phyloP scores from a whole-genome alignment of 495 filamentous ascomycete species.

The Aspergillus hancockii region DNA sequence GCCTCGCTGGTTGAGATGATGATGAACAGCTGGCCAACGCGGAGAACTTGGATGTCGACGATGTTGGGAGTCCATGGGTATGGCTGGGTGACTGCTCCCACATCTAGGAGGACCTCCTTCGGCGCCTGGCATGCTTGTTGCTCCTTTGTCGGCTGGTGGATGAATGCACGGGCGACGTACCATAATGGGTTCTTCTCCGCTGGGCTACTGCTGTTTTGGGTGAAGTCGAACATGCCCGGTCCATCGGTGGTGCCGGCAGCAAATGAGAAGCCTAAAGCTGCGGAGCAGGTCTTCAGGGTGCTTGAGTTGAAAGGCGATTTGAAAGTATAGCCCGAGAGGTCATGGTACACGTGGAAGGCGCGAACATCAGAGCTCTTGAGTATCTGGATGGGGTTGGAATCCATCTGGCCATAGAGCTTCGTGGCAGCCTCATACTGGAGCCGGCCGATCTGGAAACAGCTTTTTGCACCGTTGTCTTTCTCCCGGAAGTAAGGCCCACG shows the following conservation, averaged over 20 bases:
- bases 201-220: conserved; percentile 76
- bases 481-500: conserved; percentile 78
- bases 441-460: conserved; percentile 73
- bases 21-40: conserved; percentile 85
- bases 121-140: conserved; percentile 78
- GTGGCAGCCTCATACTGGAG: conserved; percentile 66
- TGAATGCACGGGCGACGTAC: conserved; percentile 68
- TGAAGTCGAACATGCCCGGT: conserved; percentile 92
- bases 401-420: conserved; percentile 58
- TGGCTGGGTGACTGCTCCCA: conserved; percentile 75
- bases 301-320: conserved; percentile 71
- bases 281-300: conserved; percentile 73
- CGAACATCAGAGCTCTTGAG: conserved; percentile 61
- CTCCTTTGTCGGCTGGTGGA: conserved; percentile 70
- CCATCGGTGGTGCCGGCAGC: conserved; percentile 94
- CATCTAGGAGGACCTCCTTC: conserved; percentile 88
- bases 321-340: conserved; percentile 76
- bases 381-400: conserved; percentile 43
- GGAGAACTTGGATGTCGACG: conserved; percentile 86
- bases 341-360: conserved; percentile 72
- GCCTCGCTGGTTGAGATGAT: conserved; percentile 89
- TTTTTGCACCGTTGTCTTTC: conserved; percentile 68
- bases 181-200: conserved; percentile 78
- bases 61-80: conserved; percentile 94
- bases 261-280: conserved; percentile 92